Base-by-base conservation (phyloP, 2,329 filamentous ascomycete species). In the Hymenoscyphus infarciens region DNA sequence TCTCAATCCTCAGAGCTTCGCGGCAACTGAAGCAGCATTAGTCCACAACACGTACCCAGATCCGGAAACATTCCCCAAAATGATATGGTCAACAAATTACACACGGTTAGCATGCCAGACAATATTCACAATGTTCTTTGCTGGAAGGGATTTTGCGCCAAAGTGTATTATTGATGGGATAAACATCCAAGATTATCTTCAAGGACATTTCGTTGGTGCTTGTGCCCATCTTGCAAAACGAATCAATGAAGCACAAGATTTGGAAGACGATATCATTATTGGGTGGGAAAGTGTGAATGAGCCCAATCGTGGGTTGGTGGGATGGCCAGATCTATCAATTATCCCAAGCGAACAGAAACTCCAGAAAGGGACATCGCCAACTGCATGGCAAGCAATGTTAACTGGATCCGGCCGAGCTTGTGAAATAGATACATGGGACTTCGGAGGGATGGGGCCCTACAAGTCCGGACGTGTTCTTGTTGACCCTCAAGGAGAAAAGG, bases 21-120 rank as follows among this genome's bases (percentile, higher is more conserved):
- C 87, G 59, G 87, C 85, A 22, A 99, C 93, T 15, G 90, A 97
- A 76, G 94, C 94, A 3, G 92, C 95, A 42, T 84, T 98, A 64
- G 94, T 99, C 6, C 95, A 99, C 60, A 99, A 98, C 72, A 96
- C 91, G 1, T 97, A 91, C 73, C 87, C 91, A 10, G 84, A 96
- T 22, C 92, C 93, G 8, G 87, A 87, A 29, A 83, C 88, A 1
- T 99, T 94, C 68, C 95, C 95, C 27, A 98, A 97, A 79, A 99
- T 99, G 96, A 94, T 98, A 63, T 99, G 95, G 95, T 92, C 94
- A 16, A 98, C 96, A 59, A 99, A 99, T 74, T 99, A 99, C 76
- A 90, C 87, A 65, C 86, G 95, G 27, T 81, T 98, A 57, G 93
- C 89, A 2, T 90, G 89, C 57, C 91, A 93, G 68, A 93, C 92